Evolutionary conservation across 192 early-diverging fungal species (phyloP).

Genomic region (Podila verticillata): DNA sequence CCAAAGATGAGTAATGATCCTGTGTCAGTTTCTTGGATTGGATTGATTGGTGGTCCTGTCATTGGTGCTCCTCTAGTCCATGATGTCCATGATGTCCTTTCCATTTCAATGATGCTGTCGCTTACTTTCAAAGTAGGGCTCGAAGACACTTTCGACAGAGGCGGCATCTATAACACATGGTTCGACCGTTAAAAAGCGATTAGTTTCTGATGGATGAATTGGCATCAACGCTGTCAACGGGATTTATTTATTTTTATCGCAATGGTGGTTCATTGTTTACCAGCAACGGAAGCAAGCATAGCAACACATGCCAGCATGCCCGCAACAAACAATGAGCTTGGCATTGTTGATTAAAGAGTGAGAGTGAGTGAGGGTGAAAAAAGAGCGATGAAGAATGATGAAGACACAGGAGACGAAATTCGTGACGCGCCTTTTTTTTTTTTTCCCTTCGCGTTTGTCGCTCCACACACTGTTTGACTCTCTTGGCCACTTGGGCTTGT

Average conservation of each 20-base stretch:
- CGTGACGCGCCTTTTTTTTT: too few species aligned
- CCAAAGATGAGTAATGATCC: neutral
- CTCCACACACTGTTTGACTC: too few species aligned
- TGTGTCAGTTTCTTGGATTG: too few species aligned
- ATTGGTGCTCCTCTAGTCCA: too few species aligned
- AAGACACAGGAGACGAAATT: too few species aligned
- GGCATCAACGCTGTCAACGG: neutral
- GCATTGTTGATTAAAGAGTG: neutral
- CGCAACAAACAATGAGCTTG: neutral
- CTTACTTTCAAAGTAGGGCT: slow-evolving; percentile 1
- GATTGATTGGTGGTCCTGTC: too few species aligned
- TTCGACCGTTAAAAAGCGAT: neutral
- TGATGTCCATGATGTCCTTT: neutral
- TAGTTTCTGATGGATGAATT: neutral
- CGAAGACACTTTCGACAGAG: neutral
- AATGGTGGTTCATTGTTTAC: neutral
- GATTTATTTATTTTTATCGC: neutral
- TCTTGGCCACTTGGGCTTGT: too few species aligned
- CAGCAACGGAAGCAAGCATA: neutral
- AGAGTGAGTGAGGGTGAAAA: neutral
- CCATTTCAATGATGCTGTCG: neutral
- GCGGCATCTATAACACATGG: neutral
- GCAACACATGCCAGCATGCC: neutral
- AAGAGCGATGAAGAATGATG: neutral
- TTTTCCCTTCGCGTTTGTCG: too few species aligned